A percentile compares a stretch with the other conserved stretches of the same genome.
Evolutionary conservation across 345 rosid species (phyloP).

Genomic region (Ceriops zippeliana): DNA sequence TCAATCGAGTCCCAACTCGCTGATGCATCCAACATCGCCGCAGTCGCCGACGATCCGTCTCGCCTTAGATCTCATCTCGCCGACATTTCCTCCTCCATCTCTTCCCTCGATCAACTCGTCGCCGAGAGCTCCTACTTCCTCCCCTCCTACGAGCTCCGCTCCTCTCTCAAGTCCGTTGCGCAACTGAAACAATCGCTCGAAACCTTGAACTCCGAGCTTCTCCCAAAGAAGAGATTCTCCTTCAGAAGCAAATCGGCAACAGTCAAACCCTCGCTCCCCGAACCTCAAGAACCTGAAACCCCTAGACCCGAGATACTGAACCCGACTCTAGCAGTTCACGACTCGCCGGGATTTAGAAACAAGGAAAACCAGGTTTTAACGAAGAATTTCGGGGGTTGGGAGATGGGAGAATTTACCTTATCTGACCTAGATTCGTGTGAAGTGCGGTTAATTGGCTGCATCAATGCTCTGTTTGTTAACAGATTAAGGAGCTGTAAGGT

Average conservation of each 20-base stretch:
- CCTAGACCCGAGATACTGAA: constrained; percentile 14
- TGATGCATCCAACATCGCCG: constrained; percentile 19
- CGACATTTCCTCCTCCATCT: constrained; percentile 51
- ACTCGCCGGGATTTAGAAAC: constrained; percentile 67
- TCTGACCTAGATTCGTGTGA: constrained; percentile 69
- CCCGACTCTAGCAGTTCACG: constrained; percentile 33
- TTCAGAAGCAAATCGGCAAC: constrained; percentile 53
- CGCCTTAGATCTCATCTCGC: constrained; percentile 45
- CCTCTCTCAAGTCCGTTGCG: constrained; percentile 60
- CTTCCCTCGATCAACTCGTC: constrained; percentile 65
- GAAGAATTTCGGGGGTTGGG: constrained; percentile 46
- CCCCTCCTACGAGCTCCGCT: constrained; percentile 76
- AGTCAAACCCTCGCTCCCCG: constrained; percentile 12
- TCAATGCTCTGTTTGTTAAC: constrained; percentile 57
- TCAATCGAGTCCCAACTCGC: constrained; percentile 53
- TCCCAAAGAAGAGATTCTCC: constrained; percentile 73
- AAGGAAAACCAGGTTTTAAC: constrained; percentile 38
- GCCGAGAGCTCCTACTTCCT: constrained; percentile 70
- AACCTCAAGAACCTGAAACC: constrained; percentile 19
- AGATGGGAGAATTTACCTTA: constrained; percentile 62
- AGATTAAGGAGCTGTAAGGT: constrained; percentile 51
- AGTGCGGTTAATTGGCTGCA: constrained; percentile 51
- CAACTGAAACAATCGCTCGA: constrained; percentile 68
- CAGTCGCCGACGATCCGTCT: constrained; percentile 30
- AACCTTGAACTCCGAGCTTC: constrained; percentile 34